A percentile compares a stretch with the other conserved stretches of the same genome.
These are phyloP conservation scores for Juncus inflexus DNA, from an alignment of 176 grass and related monocot genomes.

Conservation along the genomic window DNA sequence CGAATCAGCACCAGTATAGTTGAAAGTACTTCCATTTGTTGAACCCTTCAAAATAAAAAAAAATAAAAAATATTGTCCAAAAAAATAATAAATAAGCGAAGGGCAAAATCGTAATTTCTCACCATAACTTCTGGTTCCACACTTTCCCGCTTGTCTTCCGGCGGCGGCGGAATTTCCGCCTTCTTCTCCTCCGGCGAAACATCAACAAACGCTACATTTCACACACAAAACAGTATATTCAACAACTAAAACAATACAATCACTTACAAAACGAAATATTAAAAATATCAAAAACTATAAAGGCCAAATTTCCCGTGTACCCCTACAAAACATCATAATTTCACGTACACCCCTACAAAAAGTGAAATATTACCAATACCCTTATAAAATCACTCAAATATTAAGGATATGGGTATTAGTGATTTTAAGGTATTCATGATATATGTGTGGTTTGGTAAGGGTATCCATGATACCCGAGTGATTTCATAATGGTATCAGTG, in stretches of 20 bases:
- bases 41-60: constrained; percentile 47
- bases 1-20: constrained; percentile 39
- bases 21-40: constrained; percentile 76
- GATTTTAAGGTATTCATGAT: no score
- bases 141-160: constrained; percentile 36
- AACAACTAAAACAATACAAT: not conserved
- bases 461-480: no score
- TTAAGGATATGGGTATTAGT: not conserved
- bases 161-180: constrained; percentile 49
- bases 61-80: not conserved
- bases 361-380: not conserved
- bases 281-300: constrained; percentile 17
- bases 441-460: no score
- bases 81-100: not conserved
- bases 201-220: constrained; percentile 87
- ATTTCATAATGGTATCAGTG: no score
- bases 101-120: not conserved
- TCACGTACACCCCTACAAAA: no score
- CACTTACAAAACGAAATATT: constrained; percentile 15
- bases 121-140: constrained; percentile 39
- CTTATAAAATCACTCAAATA: not conserved
- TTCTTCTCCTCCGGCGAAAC: constrained; percentile 81
- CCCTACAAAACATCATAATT: no score
- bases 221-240: not conserved
- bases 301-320: not conserved